These are phyloP conservation scores for Helichrysum umbraculigerum DNA, from an alignment of 129 eudicot genomes.

Conservation along the genomic window DNA sequence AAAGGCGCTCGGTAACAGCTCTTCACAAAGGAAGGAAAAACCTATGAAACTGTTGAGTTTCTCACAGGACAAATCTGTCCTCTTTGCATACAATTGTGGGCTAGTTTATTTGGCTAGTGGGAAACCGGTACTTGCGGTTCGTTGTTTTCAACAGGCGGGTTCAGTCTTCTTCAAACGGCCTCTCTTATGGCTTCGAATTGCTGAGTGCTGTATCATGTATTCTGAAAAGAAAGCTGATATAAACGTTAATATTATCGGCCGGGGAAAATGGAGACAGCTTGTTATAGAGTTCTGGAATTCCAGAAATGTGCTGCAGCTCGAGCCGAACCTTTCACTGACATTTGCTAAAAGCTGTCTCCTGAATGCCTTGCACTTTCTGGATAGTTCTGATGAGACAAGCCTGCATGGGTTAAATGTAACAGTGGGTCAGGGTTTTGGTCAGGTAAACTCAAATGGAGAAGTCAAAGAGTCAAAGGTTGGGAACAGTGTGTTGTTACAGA, in stretches of 20 bases:
- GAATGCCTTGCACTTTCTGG: conserved; percentile 65
- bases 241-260: conserved; percentile 58
- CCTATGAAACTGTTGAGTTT: conserved; percentile 55
- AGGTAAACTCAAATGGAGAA: conserved; percentile 72
- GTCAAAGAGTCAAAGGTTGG: conserved; percentile 68
- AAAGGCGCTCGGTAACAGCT: conserved; percentile 56
- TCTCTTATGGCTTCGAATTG: conserved; percentile 87
- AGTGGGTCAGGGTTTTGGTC: conserved; percentile 38
- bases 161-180: conserved; percentile 64
- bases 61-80: conserved; percentile 74
- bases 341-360: conserved; percentile 74
- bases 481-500: conserved; percentile 43
- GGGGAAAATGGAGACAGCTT: conserved; percentile 88
- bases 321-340: conserved; percentile 53
- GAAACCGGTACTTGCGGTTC: conserved; percentile 74
- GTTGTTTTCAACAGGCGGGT: conserved; percentile 69
- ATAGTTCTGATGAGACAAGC: conserved; percentile 35
- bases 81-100: conserved; percentile 75
- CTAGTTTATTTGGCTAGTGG: conserved; percentile 70
- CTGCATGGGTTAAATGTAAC: conserved; percentile 34
- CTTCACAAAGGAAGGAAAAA: conserved; percentile 57
- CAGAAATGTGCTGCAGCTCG: conserved; percentile 36
- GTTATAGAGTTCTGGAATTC: conserved; percentile 43
- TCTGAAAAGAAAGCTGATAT: conserved; percentile 55
- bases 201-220: conserved; percentile 86